Evolutionary conservation across 2,329 filamentous ascomycete genomes (phyloP).

Genomic region (Aspergillus carbonarius): DNA sequence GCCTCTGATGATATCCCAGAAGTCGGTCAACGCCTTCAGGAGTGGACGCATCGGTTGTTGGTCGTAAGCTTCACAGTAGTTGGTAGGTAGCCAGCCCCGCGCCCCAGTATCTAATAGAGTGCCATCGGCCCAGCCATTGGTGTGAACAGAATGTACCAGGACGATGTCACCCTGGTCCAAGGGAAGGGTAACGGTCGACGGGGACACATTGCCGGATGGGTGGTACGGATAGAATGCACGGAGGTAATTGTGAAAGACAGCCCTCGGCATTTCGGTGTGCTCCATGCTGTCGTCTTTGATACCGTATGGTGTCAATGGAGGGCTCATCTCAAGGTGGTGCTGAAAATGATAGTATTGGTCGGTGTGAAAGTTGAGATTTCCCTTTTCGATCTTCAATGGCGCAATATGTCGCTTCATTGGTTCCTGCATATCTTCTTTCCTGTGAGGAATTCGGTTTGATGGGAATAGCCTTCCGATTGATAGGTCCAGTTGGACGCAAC

Average conservation of each 20-base stretch:
- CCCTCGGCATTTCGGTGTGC: slow-evolving; percentile 49
- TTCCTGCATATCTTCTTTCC: slow-evolving; percentile 29
- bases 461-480: not conserved
- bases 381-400: slow-evolving; percentile 40
- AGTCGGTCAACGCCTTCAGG: slow-evolving; percentile 80
- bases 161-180: slow-evolving; percentile 90
- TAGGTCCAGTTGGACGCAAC: slow-evolving; percentile 17
- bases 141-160: slow-evolving; percentile 92
- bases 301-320: slow-evolving; percentile 69
- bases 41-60: slow-evolving; percentile 82
- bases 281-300: slow-evolving; percentile 57
- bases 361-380: slow-evolving; percentile 26
- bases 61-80: slow-evolving; percentile 96
- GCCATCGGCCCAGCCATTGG: slow-evolving; percentile 97
- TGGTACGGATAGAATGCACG: slow-evolving; percentile 93
- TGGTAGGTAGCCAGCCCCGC: slow-evolving; percentile 93
- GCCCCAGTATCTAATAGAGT: slow-evolving; percentile 82
- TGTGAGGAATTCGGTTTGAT: not conserved
- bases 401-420: slow-evolving; percentile 37
- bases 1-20: slow-evolving; percentile 86
- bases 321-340: slow-evolving; percentile 63
- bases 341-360: slow-evolving; percentile 27
- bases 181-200: slow-evolving; percentile 83
- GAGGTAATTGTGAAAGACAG: slow-evolving; percentile 89
- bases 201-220: slow-evolving; percentile 71